These are phyloP conservation scores for Tagetes patula DNA, from an alignment of 129 eudicot species.

Conservation along the genomic window DNA sequence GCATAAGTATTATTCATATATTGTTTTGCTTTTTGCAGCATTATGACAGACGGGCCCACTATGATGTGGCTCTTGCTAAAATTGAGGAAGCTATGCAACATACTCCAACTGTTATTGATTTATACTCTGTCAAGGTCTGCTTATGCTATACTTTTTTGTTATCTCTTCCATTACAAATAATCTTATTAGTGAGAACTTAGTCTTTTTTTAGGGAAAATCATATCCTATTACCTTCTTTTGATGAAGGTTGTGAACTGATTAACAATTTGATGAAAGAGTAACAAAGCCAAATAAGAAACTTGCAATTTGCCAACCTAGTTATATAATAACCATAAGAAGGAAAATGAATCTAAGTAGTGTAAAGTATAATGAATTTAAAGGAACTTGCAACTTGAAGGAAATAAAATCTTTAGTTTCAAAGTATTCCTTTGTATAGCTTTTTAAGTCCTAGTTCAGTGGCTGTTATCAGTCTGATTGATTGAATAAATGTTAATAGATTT, in stretches of 20 bases:
- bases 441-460: background rate
- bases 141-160: conserved; percentile 1
- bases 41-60: conserved; percentile 76
- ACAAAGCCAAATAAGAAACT: conserved; percentile 1
- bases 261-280: background rate
- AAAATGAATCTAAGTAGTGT: background rate
- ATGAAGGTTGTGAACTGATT: background rate
- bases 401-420: background rate
- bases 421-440: background rate
- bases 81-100: conserved; percentile 87
- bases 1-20: conserved; percentile 1
- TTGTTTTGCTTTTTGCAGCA: conserved; percentile 59
- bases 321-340: background rate
- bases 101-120: conserved; percentile 95
- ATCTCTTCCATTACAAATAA: background rate
- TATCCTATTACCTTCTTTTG: background rate
- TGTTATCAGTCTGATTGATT: background rate
- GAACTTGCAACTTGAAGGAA: background rate
- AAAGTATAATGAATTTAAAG: background rate
- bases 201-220: background rate
- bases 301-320: background rate
- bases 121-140: conserved; percentile 80
- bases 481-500: background rate
- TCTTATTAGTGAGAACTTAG: background rate
- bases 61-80: conserved; percentile 69